Evolutionary conservation across 192 early-diverging fungal genomes (phyloP).

Genomic region (Spinellus fusiger): DNA sequence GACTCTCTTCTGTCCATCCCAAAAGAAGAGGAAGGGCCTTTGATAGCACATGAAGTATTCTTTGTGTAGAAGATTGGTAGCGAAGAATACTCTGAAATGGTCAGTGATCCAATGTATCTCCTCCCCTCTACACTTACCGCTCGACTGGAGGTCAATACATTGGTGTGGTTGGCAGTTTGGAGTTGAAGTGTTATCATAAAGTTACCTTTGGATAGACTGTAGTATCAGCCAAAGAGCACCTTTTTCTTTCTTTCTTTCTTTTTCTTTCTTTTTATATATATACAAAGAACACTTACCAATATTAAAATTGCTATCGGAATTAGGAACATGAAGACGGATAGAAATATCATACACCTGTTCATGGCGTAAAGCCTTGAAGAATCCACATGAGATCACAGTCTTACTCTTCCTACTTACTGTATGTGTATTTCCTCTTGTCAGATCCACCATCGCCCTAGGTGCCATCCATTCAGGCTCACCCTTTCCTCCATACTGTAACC

Average conservation of each 20-base stretch:
- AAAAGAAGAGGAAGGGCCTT: slow-evolving; percentile 23
- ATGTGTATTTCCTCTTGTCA: neutral
- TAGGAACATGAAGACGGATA: slow-evolving; percentile 19
- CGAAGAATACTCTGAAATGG: slow-evolving; percentile 21
- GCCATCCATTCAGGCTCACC: neutral
- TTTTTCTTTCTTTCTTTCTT: neutral
- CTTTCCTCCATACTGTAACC: slow-evolving; percentile 13
- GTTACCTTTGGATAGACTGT: slow-evolving; percentile 32
- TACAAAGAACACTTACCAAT: slow-evolving; percentile 12
- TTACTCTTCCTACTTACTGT: neutral
- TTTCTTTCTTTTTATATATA: no score
- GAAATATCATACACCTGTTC: slow-evolving; percentile 19
- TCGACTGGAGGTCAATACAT: slow-evolving; percentile 35
- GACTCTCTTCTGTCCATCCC: slow-evolving; percentile 25
- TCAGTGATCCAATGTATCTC: neutral
- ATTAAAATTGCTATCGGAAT: slow-evolving; percentile 19
- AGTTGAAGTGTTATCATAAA: slow-evolving; percentile 35
- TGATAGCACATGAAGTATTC: slow-evolving; percentile 20
- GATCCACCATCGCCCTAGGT: neutral
- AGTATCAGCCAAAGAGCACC: neutral
- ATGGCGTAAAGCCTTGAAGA: slow-evolving; percentile 14
- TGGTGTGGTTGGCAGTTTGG: slow-evolving; percentile 26
- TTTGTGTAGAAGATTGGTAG: slow-evolving; percentile 25
- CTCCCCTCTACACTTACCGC: slow-evolving; percentile 32
- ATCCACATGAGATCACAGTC: neutral